Conservation (phyloP, 2,329 filamentous ascomycete species). For the Fusarium camptoceras region DNA sequence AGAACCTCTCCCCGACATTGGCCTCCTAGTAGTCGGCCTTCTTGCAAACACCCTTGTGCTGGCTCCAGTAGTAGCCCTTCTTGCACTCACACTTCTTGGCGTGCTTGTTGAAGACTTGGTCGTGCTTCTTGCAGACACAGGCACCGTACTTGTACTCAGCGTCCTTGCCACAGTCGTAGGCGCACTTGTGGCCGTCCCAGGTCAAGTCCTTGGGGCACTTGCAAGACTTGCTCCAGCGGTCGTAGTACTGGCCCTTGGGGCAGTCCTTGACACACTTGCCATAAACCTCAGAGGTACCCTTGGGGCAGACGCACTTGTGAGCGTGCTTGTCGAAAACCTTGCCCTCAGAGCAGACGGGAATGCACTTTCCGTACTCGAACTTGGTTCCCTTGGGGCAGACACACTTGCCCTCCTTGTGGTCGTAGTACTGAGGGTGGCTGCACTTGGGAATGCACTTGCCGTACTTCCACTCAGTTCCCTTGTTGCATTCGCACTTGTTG, state of each 20-base stretch:
- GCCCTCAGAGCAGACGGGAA: conserved; percentile 9
- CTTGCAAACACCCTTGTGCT: conserved; percentile 29
- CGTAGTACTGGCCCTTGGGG: conserved; percentile 36
- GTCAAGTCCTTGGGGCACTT: conserved; percentile 37
- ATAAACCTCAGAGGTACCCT: conserved; percentile 20
- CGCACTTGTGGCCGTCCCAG: conserved; percentile 35
- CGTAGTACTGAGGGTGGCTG: background rate
- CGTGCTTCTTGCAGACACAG: conserved; percentile 39
- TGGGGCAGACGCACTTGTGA: conserved; percentile 29
- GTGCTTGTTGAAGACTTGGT: conserved; percentile 31
- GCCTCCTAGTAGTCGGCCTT: conserved; percentile 17
- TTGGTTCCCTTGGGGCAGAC: conserved; percentile 30
- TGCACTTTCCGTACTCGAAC: conserved; percentile 21
- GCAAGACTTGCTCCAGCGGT: conserved; percentile 33
- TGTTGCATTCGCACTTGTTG: conserved; percentile 15
- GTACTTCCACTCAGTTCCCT: conserved; percentile 18
- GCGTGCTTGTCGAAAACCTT: conserved; percentile 15
- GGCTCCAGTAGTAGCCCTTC: conserved; percentile 19
- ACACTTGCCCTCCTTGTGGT: conserved; percentile 7
- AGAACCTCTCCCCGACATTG: background rate
- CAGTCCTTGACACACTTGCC: conserved; percentile 25
- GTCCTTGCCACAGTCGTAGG: conserved; percentile 32
- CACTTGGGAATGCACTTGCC: conserved; percentile 13
- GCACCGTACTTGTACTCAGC: conserved; percentile 35
- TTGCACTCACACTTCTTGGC: conserved; percentile 35